Evolutionary conservation across 768 basidiomycete genomes (phyloP).

Genomic region (Bullera alba): DNA sequence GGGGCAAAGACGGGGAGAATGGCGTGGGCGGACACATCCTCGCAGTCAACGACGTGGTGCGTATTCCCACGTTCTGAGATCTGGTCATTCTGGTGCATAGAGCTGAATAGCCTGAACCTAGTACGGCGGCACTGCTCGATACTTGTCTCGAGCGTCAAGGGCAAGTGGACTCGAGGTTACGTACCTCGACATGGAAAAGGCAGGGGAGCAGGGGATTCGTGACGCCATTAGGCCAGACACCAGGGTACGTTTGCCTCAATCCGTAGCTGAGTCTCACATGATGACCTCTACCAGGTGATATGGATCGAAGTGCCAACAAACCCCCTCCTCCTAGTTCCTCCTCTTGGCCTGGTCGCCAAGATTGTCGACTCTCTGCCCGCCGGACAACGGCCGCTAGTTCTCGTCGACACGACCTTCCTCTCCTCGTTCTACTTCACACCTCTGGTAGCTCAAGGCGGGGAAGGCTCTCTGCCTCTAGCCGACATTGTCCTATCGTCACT

Average conservation of each 20-base stretch:
- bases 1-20: conserved; percentile 48
- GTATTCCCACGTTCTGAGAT: conserved; percentile 3
- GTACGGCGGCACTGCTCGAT: conserved; percentile 83
- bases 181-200: conserved; percentile 72
- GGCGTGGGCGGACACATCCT: conserved; percentile 71
- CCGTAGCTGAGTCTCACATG: background rate
- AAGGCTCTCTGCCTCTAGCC: conserved; percentile 52
- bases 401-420: conserved; percentile 91
- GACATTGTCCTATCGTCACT: conserved; percentile 68
- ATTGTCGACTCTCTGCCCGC: conserved; percentile 56
- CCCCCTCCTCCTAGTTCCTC: conserved; percentile 80
- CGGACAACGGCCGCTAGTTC: conserved; percentile 57
- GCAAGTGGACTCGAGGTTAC: conserved; percentile 52
- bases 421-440: conserved; percentile 88
- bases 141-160: conserved; percentile 28
- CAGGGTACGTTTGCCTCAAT: conserved; percentile 55
- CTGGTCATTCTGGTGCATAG: background rate
- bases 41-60: conserved; percentile 72
- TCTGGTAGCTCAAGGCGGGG: conserved; percentile 49
- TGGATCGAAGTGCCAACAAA: conserved; percentile 97
- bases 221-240: conserved; percentile 67
- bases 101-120: too few species aligned
- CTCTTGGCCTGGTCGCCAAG: conserved; percentile 63
- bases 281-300: conserved; percentile 58
- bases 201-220: conserved; percentile 60